Evolutionary conservation across 2,329 filamentous ascomycete species (phyloP), one percentile per base, ranked within the genome.

Genomic region (Madurella fahalii): DNA sequence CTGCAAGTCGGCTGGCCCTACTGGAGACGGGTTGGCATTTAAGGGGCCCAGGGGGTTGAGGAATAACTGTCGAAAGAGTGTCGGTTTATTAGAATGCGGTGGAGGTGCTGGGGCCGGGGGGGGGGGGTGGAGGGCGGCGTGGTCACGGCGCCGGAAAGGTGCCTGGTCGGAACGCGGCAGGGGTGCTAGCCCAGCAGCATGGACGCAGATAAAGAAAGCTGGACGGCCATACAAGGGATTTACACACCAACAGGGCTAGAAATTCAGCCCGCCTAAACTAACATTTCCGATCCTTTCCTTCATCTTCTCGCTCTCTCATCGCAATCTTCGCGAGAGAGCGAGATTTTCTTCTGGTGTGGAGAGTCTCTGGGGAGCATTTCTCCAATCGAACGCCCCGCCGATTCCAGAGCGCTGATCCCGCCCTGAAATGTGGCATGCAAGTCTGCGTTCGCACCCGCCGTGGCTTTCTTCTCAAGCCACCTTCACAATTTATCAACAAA

Each of bases 331-430:
- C 25, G 7, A 25, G 25, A 25, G 4, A 25, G 25, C 3, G 13
- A 37, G 34, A 37, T 12, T 37, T 37, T 37, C 34, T 37, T 37
- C 32, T 31, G 45, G 31, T 30, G 45, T 47, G 34, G 34, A 37
- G 34, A 7, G 34, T 37, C 34, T 37, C 34, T 37, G 11, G 11
- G 39, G 34, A 41, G 31, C 15, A 17, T 30, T 37, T 48, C 52
- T 34, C 40, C 46, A 53, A 53, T 58, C 43, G 47, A 47, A 16
- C 45, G 34, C 50, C 31, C 34, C 39, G 17, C 34, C 40, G 47
- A 49, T 53, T 49, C 53, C 47, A 12, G 46, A 50, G 44, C 51
- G 57, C 57, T 53, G 53, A 58, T 58, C 57, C 39, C 53, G 53
- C 41, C 57, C 57, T 45, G 51, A 50, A 53, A 17, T 45, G 41